Evolutionary conservation across 495 filamentous ascomycete genomes (phyloP).

Genomic region (Hypoxylon trugodes): DNA sequence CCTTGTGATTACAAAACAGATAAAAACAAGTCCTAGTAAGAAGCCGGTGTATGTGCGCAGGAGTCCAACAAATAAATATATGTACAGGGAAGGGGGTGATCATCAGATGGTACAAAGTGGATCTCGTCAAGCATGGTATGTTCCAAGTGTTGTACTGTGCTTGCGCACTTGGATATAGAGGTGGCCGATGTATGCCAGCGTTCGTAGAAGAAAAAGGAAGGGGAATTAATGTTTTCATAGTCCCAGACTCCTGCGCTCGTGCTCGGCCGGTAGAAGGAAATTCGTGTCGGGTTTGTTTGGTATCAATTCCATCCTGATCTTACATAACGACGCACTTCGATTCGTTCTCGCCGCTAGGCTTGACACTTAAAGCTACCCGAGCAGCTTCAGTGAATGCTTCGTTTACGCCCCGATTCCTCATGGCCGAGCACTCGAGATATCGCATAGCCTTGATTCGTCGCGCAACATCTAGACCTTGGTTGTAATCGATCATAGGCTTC

Average conservation of each 20-base stretch:
- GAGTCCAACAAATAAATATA: conserved; percentile 26
- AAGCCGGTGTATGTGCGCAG: conserved; percentile 32
- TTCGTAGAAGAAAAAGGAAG: conserved; percentile 15
- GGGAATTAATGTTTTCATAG: conserved; percentile 28
- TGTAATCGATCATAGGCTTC: conserved; percentile 85
- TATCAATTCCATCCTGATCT: conserved; percentile 12
- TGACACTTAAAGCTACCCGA: conserved; percentile 92
- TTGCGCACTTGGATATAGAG: background rate
- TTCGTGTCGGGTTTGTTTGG: conserved; percentile 31
- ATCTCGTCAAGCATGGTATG: conserved; percentile 9
- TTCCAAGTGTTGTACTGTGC: background rate
- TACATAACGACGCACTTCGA: conserved; percentile 67
- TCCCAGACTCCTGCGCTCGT: conserved; percentile 38
- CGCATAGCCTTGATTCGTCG: conserved; percentile 86
- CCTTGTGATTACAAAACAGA: conserved; percentile 35
- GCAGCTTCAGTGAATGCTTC: conserved; percentile 99
- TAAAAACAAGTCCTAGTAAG: conserved; percentile 24
- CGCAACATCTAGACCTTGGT: conserved; percentile 91
- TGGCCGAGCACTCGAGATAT: conserved; percentile 98
- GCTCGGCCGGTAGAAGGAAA: conserved; percentile 34
- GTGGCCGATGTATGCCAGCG: conserved; percentile 1
- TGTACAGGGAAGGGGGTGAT: conserved; percentile 25
- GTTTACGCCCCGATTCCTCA: conserved; percentile 95
- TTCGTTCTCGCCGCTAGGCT: conserved; percentile 81
- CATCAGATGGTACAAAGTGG: conserved; percentile 22